These are phyloP conservation scores for Lunasporangiospora selenospora DNA, from an alignment of 192 early-diverging fungal species.

Conservation along the genomic window DNA sequence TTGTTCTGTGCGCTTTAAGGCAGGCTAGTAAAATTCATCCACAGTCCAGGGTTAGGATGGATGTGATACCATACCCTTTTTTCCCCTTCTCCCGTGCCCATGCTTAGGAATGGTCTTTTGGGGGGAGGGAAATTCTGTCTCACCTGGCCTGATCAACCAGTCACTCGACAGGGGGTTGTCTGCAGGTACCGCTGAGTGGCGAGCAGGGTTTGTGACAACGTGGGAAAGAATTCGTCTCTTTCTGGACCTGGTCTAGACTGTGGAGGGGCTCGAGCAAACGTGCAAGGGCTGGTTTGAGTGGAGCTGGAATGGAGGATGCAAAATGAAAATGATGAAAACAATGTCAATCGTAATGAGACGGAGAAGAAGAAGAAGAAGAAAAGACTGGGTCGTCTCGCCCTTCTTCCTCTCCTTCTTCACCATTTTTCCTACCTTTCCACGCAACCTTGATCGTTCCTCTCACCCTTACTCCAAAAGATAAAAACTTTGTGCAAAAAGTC, in stretches of 20 bases:
- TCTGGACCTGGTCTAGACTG: no score
- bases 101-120: no score
- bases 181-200: not conserved
- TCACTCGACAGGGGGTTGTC: no score
- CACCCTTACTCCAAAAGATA: no score
- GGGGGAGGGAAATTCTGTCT: no score
- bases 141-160: no score
- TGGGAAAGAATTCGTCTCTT: not conserved
- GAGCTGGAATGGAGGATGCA: not conserved
- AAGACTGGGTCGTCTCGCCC: not conserved
- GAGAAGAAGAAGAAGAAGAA: not conserved
- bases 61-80: no score
- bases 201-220: not conserved
- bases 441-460: no score
- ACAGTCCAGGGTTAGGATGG: not conserved
- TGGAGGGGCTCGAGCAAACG: not conserved
- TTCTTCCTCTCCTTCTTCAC: no score
- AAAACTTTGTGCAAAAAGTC: no score
- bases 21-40: not conserved
- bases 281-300: not conserved
- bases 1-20: not conserved
- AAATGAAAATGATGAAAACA: not conserved
- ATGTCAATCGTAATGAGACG: not conserved
- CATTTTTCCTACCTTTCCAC: no score
- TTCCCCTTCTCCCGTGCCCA: no score